A percentile compares a stretch with the other conserved stretches of the same genome.
phyloP scores from a whole-genome alignment of 768 basidiomycete genomes.

The Phlebiopsis flavidoalba region DNA sequence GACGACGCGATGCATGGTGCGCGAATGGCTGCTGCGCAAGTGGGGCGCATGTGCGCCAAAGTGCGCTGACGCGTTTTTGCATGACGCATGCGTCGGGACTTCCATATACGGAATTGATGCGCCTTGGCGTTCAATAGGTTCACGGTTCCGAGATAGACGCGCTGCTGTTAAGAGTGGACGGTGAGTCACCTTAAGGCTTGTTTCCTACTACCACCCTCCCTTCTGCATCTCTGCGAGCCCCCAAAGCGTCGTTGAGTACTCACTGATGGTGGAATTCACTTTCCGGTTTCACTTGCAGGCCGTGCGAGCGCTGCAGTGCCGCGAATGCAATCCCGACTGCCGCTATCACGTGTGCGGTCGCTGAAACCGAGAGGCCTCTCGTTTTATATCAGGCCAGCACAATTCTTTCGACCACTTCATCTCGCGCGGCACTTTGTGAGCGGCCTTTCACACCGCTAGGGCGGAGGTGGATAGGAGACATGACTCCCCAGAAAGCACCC shows the following conservation, averaged over 20 bases:
- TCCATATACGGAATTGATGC: not conserved
- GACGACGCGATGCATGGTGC: no score
- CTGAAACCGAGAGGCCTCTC: not conserved
- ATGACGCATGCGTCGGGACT: no score
- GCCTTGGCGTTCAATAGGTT: not conserved
- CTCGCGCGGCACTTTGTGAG: not conserved
- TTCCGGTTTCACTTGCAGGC: no score
- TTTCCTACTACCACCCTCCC: not conserved
- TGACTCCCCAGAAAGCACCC: slow-evolving; percentile 5
- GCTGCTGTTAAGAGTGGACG: not conserved
- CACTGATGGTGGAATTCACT: not conserved
- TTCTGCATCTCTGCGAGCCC: not conserved
- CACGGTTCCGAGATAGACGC: not conserved
- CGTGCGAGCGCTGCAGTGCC: not conserved
- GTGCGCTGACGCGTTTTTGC: no score
- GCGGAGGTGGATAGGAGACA: not conserved
- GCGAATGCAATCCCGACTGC: not conserved
- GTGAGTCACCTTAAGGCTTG: not conserved
- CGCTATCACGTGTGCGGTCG: not conserved
- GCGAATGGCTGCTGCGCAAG: no score
- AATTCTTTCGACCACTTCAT: not conserved
- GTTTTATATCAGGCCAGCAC: not conserved
- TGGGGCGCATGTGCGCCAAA: no score
- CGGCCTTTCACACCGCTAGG: not conserved
- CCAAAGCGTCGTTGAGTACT: not conserved